phyloP scores from a whole-genome alignment of 2,329 filamentous ascomycete genomes.

The Mariannaea sp. region DNA sequence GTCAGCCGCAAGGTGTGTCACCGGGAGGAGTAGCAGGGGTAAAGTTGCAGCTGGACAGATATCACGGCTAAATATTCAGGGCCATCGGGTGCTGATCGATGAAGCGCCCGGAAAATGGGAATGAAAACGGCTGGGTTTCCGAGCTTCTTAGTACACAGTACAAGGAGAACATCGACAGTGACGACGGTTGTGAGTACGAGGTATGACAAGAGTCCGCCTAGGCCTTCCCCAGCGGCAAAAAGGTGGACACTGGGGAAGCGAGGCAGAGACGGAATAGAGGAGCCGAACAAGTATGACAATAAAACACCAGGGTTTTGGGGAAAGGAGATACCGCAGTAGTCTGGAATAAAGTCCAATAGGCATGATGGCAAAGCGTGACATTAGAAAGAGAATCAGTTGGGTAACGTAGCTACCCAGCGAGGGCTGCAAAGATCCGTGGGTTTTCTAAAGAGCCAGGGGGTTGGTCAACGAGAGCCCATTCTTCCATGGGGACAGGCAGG shows the following conservation, averaged over 20 bases:
- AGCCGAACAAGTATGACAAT: not conserved
- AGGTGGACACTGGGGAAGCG: not conserved
- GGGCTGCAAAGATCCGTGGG: conserved; percentile 1
- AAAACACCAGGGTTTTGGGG: not conserved
- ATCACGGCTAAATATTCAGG: not conserved
- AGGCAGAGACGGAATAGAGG: not conserved
- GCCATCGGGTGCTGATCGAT: not conserved
- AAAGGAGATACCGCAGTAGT: not conserved
- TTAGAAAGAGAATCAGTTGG: not conserved
- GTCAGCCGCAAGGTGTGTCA: not conserved
- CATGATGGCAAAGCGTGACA: conserved; percentile 5
- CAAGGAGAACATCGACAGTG: not conserved
- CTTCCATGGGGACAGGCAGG: not conserved
- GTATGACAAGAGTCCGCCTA: not conserved
- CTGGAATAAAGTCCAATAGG: not conserved
- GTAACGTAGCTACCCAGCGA: conserved; percentile 4
- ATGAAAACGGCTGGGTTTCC: not conserved
- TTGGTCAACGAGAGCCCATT: not conserved
- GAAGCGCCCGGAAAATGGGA: not conserved
- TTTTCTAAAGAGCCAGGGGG: not conserved
- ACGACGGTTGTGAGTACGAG: not conserved
- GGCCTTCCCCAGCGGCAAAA: not conserved
- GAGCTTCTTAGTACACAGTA: not conserved
- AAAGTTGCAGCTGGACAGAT: not conserved
- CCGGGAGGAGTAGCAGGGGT: not conserved